Percentiles rank a stretch among this genome's conserved stretches.
These are phyloP conservation scores for Orobanche coerulescens DNA, from an alignment of 257 asterid genomes.

Conservation along the genomic window DNA sequence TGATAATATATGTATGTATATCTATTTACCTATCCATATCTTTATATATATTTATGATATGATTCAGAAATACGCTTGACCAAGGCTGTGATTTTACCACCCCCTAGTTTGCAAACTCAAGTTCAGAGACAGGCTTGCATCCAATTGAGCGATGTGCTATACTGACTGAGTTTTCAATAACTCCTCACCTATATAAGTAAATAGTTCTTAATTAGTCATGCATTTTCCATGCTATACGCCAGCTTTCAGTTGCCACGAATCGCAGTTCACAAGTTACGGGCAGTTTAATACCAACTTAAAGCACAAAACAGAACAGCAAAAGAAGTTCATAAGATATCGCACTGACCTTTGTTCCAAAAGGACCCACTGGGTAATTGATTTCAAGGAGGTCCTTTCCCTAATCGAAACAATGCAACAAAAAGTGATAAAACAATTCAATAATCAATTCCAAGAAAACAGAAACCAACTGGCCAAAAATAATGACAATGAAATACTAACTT, in stretches of 20 bases:
- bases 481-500: conserved; percentile 22
- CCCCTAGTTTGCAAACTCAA: not conserved
- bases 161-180: not conserved
- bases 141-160: not conserved
- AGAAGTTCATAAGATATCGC: not conserved
- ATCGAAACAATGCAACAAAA: conserved; percentile 2
- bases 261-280: not conserved
- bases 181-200: not conserved
- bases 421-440: not conserved
- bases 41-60: not conserved
- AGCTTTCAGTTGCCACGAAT: not conserved
- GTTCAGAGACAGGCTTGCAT: not conserved
- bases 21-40: not conserved
- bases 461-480: conserved; percentile 7
- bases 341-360: conserved; percentile 91
- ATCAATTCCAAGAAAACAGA: not conserved
- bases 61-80: not conserved
- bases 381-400: conserved; percentile 63
- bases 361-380: conserved; percentile 68
- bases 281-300: not conserved
- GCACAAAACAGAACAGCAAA: not conserved
- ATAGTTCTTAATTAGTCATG: not conserved
- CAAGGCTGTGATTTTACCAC: not conserved
- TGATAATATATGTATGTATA: not conserved
- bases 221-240: not conserved